phyloP scores from a whole-genome alignment of 495 filamentous ascomycete species.

The Chaetomium cochliodes region DNA sequence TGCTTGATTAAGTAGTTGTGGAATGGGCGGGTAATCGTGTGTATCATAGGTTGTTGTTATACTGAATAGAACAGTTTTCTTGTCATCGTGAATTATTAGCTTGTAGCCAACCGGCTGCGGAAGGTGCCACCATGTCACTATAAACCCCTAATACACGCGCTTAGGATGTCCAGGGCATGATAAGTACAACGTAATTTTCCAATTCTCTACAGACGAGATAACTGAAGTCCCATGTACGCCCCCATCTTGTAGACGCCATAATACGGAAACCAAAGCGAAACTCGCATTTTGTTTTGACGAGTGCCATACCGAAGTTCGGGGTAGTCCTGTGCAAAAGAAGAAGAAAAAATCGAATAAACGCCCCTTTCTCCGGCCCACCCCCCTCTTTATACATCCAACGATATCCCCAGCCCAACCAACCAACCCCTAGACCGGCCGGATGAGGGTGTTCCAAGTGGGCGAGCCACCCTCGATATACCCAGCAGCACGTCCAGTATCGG shows the following conservation, averaged over 20 bases:
- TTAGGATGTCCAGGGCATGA: not conserved
- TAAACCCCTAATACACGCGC: not conserved
- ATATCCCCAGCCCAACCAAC: not conserved
- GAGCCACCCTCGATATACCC: not conserved
- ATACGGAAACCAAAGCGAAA: not conserved
- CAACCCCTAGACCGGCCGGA: not conserved
- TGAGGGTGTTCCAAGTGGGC: not conserved
- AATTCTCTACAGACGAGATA: not conserved
- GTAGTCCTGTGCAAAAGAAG: not conserved
- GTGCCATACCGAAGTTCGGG: not conserved
- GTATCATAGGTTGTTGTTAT: not conserved
- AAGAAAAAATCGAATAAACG: not conserved
- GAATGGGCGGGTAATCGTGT: not conserved
- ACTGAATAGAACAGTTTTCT: not conserved
- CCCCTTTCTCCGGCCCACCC: not conserved
- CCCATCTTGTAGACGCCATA: not conserved
- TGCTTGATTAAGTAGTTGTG: slow-evolving; percentile 45
- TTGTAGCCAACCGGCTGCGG: not conserved
- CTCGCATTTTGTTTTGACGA: not conserved
- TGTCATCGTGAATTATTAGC: not conserved
- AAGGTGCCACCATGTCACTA: too few relatives aligned
- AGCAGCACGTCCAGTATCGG: not conserved
- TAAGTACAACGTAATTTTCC: not conserved
- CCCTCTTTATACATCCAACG: slow-evolving; percentile 3
- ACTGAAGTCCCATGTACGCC: not conserved